phyloP scores from a whole-genome alignment of 371 early-diverging fungal species.

The Mucor mucedo region DNA sequence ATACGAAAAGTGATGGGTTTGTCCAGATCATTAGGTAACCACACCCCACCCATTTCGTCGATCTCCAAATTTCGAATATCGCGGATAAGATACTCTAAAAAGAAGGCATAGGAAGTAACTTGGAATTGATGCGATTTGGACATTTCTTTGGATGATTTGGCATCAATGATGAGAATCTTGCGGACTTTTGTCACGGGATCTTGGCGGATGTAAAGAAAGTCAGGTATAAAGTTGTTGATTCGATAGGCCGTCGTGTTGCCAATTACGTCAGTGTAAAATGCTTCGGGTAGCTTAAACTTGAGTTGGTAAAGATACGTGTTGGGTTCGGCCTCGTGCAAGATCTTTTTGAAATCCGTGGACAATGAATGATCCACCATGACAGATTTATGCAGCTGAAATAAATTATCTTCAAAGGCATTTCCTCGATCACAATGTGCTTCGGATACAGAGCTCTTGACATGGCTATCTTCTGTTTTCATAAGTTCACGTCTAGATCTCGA shows the following conservation, averaged over 20 bases:
- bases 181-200: constrained; percentile 33
- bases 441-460: background rate
- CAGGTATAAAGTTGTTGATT: constrained; percentile 50
- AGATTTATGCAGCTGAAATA: constrained; percentile 28
- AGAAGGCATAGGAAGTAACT: constrained; percentile 57
- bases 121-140: constrained; percentile 59
- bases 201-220: constrained; percentile 50
- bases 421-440: constrained; percentile 32
- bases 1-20: constrained; percentile 50
- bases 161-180: constrained; percentile 55
- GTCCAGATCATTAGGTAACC: constrained; percentile 37
- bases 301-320: constrained; percentile 55
- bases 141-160: constrained; percentile 51
- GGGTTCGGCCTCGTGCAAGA: constrained; percentile 36
- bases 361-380: constrained; percentile 42
- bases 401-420: constrained; percentile 32
- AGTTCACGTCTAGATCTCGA: background rate
- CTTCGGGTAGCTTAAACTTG: constrained; percentile 38
- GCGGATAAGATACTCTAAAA: constrained; percentile 44
- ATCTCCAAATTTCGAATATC: constrained; percentile 50
- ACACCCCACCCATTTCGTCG: constrained; percentile 51
- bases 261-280: constrained; percentile 42
- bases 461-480: background rate
- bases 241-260: constrained; percentile 35
- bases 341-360: constrained; percentile 36